phyloP scores from a whole-genome alignment of 2,329 filamentous ascomycete species.

The Aspergillus awamori region DNA sequence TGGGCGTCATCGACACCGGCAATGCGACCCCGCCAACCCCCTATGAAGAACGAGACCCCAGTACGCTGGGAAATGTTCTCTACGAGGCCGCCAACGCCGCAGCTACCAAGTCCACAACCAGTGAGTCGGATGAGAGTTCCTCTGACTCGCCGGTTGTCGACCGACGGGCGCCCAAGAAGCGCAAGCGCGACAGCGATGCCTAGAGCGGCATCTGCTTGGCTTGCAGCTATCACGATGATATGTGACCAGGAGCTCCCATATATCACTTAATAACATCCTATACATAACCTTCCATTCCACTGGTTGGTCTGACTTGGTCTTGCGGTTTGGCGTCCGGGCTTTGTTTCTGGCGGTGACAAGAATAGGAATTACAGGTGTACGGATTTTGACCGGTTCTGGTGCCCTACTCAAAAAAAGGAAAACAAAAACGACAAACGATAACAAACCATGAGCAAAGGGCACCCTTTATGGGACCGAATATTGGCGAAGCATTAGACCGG shows the following conservation, averaged over 20 bases:
- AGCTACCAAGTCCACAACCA: slow-evolving; percentile 60
- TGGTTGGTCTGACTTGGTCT: slow-evolving; percentile 30
- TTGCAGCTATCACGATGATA: slow-evolving; percentile 38
- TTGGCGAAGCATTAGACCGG: slow-evolving; percentile 20
- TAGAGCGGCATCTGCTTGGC: slow-evolving; percentile 40
- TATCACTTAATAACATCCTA: slow-evolving; percentile 36
- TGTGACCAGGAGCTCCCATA: slow-evolving; percentile 44
- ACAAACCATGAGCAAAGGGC: slow-evolving; percentile 14
- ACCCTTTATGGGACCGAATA: slow-evolving; percentile 12
- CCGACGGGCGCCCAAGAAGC: slow-evolving; percentile 70
- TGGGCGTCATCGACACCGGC: slow-evolving; percentile 79
- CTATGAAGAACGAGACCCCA: slow-evolving; percentile 61
- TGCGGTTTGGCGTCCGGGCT: slow-evolving; percentile 41
- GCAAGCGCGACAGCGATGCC: slow-evolving; percentile 69
- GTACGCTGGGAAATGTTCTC: slow-evolving; percentile 72
- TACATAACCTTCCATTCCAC: slow-evolving; percentile 27
- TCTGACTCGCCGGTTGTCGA: slow-evolving; percentile 39
- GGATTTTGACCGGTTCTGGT: slow-evolving; percentile 14
- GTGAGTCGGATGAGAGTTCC: slow-evolving; percentile 44
- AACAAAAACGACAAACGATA: slow-evolving; percentile 5
- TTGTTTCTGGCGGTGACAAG: slow-evolving; percentile 30
- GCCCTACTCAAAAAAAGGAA: background rate
- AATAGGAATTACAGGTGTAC: slow-evolving; percentile 28
- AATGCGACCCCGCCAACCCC: slow-evolving; percentile 53
- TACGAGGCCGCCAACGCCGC: slow-evolving; percentile 79